Conservation (phyloP, 371 early-diverging fungal species). For the Syncephalastrum monosporum region DNA sequence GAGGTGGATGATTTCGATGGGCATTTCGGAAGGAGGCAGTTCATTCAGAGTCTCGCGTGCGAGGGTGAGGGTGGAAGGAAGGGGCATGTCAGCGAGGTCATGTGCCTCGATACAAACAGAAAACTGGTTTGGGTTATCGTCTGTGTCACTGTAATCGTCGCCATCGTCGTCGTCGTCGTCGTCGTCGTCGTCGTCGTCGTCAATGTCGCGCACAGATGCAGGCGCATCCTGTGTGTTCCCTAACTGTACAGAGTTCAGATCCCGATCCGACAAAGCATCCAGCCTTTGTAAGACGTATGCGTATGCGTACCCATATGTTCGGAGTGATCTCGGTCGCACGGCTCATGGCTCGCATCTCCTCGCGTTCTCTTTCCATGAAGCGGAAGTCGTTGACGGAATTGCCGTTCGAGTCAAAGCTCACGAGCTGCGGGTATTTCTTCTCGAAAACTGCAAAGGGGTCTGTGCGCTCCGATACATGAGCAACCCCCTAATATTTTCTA, state of each 20-base stretch:
- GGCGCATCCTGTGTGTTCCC: slow-evolving; percentile 65
- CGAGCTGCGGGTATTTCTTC: slow-evolving; percentile 44
- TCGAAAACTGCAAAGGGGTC: slow-evolving; percentile 52
- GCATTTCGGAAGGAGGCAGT: slow-evolving; percentile 19
- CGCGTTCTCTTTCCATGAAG: slow-evolving; percentile 53
- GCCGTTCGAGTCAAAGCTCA: slow-evolving; percentile 45
- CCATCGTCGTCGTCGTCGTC: slow-evolving; percentile 8
- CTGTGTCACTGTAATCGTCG: slow-evolving; percentile 11
- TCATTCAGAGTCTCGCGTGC: slow-evolving; percentile 42
- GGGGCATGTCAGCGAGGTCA: slow-evolving; percentile 55
- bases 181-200: slow-evolving; percentile 8
- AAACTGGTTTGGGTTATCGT: slow-evolving; percentile 47
- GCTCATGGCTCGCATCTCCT: slow-evolving; percentile 58
- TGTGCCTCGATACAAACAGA: slow-evolving; percentile 64
- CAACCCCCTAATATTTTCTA: not conserved
- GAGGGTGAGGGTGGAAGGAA: slow-evolving; percentile 41
- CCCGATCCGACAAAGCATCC: not conserved
- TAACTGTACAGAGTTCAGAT: slow-evolving; percentile 31
- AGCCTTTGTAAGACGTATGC: not conserved
- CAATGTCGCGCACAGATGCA: slow-evolving; percentile 14
- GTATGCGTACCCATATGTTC: slow-evolving; percentile 55
- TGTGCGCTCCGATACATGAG: slow-evolving; percentile 11
- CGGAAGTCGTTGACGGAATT: slow-evolving; percentile 34
- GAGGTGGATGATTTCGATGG: slow-evolving; percentile 55
- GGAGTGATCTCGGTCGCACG: slow-evolving; percentile 53